Conservation (phyloP, 331 rosid species). For the Phaseolus coccineus region DNA sequence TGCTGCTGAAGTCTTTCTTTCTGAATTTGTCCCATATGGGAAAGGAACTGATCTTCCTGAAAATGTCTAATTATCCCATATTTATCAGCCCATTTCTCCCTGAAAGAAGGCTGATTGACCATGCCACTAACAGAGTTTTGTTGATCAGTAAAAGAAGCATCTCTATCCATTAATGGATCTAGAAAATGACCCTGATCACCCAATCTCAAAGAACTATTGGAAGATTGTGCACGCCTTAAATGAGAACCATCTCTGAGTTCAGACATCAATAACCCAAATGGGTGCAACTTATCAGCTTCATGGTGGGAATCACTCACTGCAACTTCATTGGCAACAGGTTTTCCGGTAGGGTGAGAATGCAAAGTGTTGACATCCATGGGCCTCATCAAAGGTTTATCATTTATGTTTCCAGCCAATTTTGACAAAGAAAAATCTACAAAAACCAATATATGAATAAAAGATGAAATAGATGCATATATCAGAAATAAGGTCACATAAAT, state of each 20-base stretch:
- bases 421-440: constrained; percentile 54
- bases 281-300: constrained; percentile 70
- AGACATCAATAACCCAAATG: constrained; percentile 76
- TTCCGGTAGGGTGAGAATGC: constrained; percentile 49
- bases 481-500: constrained; percentile 24
- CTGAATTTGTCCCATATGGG: constrained; percentile 56
- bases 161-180: constrained; percentile 58
- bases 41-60: constrained; percentile 54
- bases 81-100: constrained; percentile 57
- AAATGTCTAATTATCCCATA: constrained; percentile 49
- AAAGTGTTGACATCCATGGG: constrained; percentile 46
- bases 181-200: constrained; percentile 62
- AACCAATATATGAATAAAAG: constrained; percentile 28
- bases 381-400: constrained; percentile 53
- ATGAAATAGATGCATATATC: constrained; percentile 7
- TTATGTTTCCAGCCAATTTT: constrained; percentile 56
- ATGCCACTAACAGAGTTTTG: constrained; percentile 53
- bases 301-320: constrained; percentile 44
- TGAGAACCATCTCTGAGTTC: constrained; percentile 68
- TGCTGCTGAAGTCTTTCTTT: constrained; percentile 66
- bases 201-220: constrained; percentile 56
- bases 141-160: constrained; percentile 49
- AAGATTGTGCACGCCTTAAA: constrained; percentile 62
- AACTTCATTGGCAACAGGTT: constrained; percentile 55
- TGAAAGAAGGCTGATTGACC: constrained; percentile 54